Evolutionary conservation across 169 alveolate species (phyloP).

Genomic region (Eimeria praecox): DNA sequence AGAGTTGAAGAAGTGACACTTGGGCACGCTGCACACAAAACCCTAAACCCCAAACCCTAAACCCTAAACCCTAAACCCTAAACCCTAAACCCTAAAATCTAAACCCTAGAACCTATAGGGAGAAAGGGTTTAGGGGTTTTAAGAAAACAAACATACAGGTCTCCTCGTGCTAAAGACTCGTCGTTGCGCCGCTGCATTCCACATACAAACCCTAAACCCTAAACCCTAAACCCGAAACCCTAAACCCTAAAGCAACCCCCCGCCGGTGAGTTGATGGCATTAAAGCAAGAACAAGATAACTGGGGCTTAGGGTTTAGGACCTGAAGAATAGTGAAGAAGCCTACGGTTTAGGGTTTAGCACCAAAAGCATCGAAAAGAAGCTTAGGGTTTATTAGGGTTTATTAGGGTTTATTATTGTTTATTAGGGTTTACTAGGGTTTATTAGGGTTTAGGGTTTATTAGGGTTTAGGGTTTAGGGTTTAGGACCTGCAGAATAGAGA

Average conservation of each 20-base stretch:
- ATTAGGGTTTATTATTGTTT: too few species aligned
- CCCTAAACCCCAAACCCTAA: conserved; percentile 48
- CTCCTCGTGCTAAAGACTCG: not conserved
- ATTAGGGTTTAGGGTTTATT: conserved; percentile 7
- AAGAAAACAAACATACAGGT: not conserved
- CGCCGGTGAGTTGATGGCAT: not conserved
- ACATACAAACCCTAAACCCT: conserved; percentile 23
- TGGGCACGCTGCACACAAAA: conserved; percentile 8
- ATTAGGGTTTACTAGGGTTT: conserved; percentile 32
- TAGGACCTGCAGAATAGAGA: not conserved
- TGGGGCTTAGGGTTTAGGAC: conserved; percentile 17
- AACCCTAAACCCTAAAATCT: not conserved
- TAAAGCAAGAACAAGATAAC: too few species aligned
- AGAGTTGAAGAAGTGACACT: not conserved
- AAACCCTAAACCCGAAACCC: conserved; percentile 53
- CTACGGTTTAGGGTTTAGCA: conserved; percentile 12
- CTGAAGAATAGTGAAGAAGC: not conserved
- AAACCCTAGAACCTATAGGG: not conserved
- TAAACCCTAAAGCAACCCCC: not conserved
- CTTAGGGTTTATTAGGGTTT: conserved; percentile 34
- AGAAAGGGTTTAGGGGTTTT: not conserved
- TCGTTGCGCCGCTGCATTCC: not conserved
- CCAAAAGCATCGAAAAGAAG: not conserved
- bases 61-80: conserved; percentile 28
- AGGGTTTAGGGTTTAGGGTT: conserved; percentile 45